Conservation (phyloP, 352 stramenopile species). For the Globisporangium alternatum region DNA sequence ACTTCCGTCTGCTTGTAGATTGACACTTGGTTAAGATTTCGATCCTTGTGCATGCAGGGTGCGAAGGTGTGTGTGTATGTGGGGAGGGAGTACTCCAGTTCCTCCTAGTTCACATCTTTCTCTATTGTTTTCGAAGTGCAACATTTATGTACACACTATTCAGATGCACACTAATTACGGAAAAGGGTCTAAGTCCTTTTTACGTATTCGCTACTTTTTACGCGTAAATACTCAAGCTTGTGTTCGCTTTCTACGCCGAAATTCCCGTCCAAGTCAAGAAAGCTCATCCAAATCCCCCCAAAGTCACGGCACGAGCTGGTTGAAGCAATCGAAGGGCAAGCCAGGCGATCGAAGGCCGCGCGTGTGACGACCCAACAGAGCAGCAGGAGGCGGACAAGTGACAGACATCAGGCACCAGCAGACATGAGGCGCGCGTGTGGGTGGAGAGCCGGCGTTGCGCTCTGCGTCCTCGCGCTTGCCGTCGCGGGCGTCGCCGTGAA, state of each 20-base stretch:
- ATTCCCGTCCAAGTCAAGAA: background rate
- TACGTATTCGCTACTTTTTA: background rate
- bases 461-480: conserved; percentile 23
- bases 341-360: background rate
- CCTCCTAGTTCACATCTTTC: no score
- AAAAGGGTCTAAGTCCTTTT: background rate
- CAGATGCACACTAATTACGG: no score
- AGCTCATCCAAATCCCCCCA: background rate
- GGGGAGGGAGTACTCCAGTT: no score
- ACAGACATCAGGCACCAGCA: background rate
- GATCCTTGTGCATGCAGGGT: no score
- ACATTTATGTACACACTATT: no score
- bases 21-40: no score
- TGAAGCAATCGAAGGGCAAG: conserved; percentile 1
- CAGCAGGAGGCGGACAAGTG: background rate
- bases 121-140: no score
- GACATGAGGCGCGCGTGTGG: conserved; percentile 1
- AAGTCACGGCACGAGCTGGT: background rate
- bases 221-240: background rate
- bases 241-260: background rate
- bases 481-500: conserved; percentile 13
- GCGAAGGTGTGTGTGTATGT: no score
- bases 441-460: conserved; percentile 4
- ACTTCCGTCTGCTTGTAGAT: no score
- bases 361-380: background rate